Conservation (phyloP, 257 asterid species). For the Salvia hispanica region DNA sequence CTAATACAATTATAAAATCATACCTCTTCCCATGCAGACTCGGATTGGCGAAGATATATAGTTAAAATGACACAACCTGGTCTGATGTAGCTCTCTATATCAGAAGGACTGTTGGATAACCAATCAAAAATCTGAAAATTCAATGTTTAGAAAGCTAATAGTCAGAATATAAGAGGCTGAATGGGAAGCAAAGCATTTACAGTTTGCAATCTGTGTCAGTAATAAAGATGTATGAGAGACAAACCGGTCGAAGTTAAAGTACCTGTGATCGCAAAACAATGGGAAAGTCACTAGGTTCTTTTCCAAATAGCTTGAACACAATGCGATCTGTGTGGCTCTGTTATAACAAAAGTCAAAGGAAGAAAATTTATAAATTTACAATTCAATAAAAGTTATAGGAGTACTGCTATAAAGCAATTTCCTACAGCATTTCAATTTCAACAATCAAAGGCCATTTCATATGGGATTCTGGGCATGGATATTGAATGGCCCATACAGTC, state of each 20-base stretch:
- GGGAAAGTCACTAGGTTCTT: slow-evolving; percentile 79
- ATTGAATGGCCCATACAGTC: slow-evolving; percentile 11
- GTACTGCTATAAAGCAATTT: not conserved
- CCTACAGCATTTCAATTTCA: slow-evolving; percentile 5
- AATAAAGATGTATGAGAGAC: slow-evolving; percentile 23
- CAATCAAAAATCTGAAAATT: slow-evolving; percentile 82
- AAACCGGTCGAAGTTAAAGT: slow-evolving; percentile 13
- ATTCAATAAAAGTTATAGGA: not conserved
- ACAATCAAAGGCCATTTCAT: slow-evolving; percentile 3
- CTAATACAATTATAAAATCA: slow-evolving; percentile 19
- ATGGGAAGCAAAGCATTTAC: slow-evolving; percentile 15
- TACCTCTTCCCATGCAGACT: slow-evolving; percentile 86
- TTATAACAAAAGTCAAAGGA: slow-evolving; percentile 32
- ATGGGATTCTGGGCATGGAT: not conserved
- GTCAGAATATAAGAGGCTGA: slow-evolving; percentile 28
- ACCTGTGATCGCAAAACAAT: slow-evolving; percentile 73
- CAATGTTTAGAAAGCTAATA: slow-evolving; percentile 26
- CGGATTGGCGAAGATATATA: slow-evolving; percentile 61
- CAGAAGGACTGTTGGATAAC: slow-evolving; percentile 84
- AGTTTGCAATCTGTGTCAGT: not conserved
- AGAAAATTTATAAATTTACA: slow-evolving; percentile 6
- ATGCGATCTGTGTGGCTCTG: slow-evolving; percentile 87
- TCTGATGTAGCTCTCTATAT: slow-evolving; percentile 89
- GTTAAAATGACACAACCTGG: slow-evolving; percentile 89
- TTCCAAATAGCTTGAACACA: slow-evolving; percentile 81